Conservation (phyloP, 768 basidiomycete genomes). For the Psilocybe azurescens region DNA sequence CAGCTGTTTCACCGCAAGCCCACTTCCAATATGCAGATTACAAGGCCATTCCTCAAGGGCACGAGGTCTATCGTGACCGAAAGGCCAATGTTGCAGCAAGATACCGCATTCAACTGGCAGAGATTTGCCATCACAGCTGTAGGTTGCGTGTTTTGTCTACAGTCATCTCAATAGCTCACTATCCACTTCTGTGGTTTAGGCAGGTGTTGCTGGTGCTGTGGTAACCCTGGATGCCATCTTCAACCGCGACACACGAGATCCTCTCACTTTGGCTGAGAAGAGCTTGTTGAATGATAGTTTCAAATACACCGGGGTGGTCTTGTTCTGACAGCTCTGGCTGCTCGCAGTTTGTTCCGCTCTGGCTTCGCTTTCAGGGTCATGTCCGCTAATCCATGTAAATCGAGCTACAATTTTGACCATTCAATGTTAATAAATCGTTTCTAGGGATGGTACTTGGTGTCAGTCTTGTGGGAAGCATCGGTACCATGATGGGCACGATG, state of each 20-base stretch:
- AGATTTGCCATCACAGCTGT: conserved; percentile 35
- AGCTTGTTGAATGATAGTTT: conserved; percentile 79
- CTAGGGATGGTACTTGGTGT: conserved; percentile 85
- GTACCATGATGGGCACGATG: conserved; percentile 83
- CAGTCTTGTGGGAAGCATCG: conserved; percentile 79
- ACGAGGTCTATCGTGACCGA: conserved; percentile 60
- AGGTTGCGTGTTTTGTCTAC: conserved; percentile 31
- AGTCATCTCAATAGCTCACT: conserved; percentile 35
- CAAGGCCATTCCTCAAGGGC: conserved; percentile 8
- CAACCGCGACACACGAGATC: conserved; percentile 81
- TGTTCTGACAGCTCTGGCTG: conserved; percentile 75
- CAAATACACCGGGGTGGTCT: conserved; percentile 87
- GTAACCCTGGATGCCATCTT: conserved; percentile 67
- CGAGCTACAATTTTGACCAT: not conserved
- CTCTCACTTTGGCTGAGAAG: conserved; percentile 64
- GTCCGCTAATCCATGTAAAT: conserved; percentile 82
- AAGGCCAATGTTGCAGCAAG: conserved; percentile 33
- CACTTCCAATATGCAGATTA: not conserved
- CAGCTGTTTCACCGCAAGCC: conserved; percentile 12
- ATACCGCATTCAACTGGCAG: conserved; percentile 40
- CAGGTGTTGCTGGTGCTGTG: conserved; percentile 73
- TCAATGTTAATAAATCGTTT: not conserved
- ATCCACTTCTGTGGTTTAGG: conserved; percentile 42
- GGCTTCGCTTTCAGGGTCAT: conserved; percentile 76
- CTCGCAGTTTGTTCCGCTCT: conserved; percentile 75